These are phyloP conservation scores for Schwanniomyces pseudopolymorphus DNA, from an alignment of 805 yeast species.

Conservation along the genomic window DNA sequence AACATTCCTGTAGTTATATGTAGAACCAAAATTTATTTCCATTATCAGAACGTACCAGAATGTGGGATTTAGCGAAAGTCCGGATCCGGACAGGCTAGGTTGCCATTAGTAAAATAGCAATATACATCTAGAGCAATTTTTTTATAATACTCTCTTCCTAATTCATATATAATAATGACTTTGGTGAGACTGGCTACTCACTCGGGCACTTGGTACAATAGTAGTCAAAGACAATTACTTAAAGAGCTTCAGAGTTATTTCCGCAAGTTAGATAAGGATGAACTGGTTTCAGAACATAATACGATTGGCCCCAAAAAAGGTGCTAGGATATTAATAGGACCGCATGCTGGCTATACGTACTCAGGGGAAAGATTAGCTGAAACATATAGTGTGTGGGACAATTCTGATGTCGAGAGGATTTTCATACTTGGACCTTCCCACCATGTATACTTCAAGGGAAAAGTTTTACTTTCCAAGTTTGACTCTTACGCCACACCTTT, in stretches of 20 bases:
- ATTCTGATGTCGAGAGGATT: slow-evolving; percentile 54
- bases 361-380: slow-evolving; percentile 78
- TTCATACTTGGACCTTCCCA: slow-evolving; percentile 93
- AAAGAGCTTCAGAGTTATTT: slow-evolving; percentile 53
- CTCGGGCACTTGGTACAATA: slow-evolving; percentile 88
- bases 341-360: slow-evolving; percentile 89
- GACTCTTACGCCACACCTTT: slow-evolving; percentile 74
- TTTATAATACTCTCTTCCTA: too few species aligned
- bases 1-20: too few species aligned
- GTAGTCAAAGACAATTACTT: slow-evolving; percentile 40
- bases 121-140: too few species aligned
- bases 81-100: too few species aligned
- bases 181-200: slow-evolving; percentile 69
- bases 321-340: slow-evolving; percentile 43
- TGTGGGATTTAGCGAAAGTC: too few species aligned
- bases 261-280: slow-evolving; percentile 20
- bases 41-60: too few species aligned
- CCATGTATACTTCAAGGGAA: slow-evolving; percentile 72
- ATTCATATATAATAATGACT: too few species aligned
- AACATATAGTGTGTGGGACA: slow-evolving; percentile 71
- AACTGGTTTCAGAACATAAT: slow-evolving; percentile 44
- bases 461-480: slow-evolving; percentile 54
- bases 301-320: slow-evolving; percentile 21
- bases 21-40: background rate
- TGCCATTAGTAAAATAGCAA: background rate